Conservation (phyloP, 208 protist genomes). For the Trypanosoma cruzi region DNA sequence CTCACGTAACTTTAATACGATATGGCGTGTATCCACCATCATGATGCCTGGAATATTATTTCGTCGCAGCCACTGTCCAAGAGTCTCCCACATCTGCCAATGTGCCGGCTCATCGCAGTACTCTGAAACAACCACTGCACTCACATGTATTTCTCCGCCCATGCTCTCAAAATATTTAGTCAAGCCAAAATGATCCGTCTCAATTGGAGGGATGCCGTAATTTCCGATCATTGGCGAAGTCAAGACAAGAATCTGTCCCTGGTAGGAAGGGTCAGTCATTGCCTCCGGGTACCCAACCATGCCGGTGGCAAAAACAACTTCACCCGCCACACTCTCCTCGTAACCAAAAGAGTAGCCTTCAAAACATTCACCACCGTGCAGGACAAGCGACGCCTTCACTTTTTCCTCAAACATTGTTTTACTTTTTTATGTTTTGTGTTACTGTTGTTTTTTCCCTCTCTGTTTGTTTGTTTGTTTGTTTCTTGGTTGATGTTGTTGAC, state of each 20-base stretch:
- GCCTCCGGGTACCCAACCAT: slow-evolving; percentile 96
- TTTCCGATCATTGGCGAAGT: slow-evolving; percentile 98
- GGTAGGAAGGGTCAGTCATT: slow-evolving; percentile 98
- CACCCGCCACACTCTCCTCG: slow-evolving; percentile 83
- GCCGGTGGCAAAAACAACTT: slow-evolving; percentile 94
- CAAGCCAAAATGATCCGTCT: slow-evolving; percentile 93
- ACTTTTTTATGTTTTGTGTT: slow-evolving; percentile 7
- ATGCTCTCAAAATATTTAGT: slow-evolving; percentile 96
- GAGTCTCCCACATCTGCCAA: slow-evolving; percentile 91
- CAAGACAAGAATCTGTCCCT: slow-evolving; percentile 97
- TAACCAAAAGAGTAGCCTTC: slow-evolving; percentile 97
- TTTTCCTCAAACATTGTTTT: slow-evolving; percentile 6
- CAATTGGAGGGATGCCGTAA: slow-evolving; percentile 94
- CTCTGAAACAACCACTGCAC: slow-evolving; percentile 93
- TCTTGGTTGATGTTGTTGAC: no score
- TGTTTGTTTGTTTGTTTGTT: slow-evolving; percentile 20
- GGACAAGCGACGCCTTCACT: slow-evolving; percentile 80
- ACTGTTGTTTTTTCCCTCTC: slow-evolving; percentile 7
- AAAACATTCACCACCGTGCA: slow-evolving; percentile 95
- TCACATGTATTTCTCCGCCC: slow-evolving; percentile 86
- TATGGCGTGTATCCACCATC: slow-evolving; percentile 97
- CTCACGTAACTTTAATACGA: slow-evolving; percentile 97
- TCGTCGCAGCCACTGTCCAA: slow-evolving; percentile 88
- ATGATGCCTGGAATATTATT: slow-evolving; percentile 97
- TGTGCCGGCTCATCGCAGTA: slow-evolving; percentile 96